Conservation (phyloP, 441 rosid species). For the Hypseocharis bilobata region DNA sequence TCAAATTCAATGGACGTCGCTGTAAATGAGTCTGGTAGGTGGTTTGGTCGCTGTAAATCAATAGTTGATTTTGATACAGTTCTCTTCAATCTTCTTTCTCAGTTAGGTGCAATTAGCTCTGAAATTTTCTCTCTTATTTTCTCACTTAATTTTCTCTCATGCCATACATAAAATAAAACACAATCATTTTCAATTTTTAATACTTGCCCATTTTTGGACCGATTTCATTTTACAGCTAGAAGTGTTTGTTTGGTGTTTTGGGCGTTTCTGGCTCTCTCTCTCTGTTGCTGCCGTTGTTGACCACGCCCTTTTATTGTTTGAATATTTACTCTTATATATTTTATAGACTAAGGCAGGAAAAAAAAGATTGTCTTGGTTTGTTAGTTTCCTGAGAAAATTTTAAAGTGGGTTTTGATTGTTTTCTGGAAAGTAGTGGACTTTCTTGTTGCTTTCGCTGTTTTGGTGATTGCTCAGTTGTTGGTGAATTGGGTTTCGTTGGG, state of each 20-base stretch:
- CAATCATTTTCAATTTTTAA: too few species aligned
- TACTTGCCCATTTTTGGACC: neutral
- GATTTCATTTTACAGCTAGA: conserved; percentile 11
- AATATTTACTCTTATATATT: neutral
- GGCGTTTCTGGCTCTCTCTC: conserved; percentile 16
- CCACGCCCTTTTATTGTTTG: conserved; percentile 6
- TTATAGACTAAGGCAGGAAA: too few species aligned
- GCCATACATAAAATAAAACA: too few species aligned
- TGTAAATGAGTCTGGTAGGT: too few species aligned
- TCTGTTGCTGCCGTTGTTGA: conserved; percentile 16
- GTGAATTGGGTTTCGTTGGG: neutral
- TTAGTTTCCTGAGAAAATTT: conserved; percentile 1
- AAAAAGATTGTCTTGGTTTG: too few species aligned
- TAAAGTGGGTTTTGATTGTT: conserved; percentile 5
- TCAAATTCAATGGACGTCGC: too few species aligned
- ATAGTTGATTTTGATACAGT: too few species aligned
- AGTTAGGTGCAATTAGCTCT: too few species aligned
- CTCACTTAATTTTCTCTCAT: too few species aligned
- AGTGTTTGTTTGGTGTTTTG: conserved; percentile 14
- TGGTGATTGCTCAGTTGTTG: neutral
- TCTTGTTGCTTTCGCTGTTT: neutral
- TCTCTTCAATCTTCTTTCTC: too few species aligned
- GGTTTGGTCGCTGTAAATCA: too few species aligned
- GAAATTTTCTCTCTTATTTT: too few species aligned
- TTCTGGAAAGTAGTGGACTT: neutral